phyloP scores from a whole-genome alignment of 2,329 filamentous ascomycete genomes.

The Ascochyta rabiei region DNA sequence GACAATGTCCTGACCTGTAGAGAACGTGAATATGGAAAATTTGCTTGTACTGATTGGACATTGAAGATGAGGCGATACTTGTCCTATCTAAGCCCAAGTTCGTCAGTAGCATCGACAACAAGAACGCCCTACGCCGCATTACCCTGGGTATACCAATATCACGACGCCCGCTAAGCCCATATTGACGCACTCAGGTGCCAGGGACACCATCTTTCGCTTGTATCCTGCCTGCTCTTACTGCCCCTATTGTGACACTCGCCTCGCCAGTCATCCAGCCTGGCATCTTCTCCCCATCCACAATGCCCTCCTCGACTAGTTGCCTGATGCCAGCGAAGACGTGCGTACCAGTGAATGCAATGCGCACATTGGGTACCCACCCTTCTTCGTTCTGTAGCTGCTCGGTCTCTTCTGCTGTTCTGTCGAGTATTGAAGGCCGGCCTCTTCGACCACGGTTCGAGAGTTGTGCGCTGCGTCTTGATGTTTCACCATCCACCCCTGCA shows the following conservation, averaged over 20 bases:
- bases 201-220: conserved; percentile 33
- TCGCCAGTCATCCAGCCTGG: conserved; percentile 92
- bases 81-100: not conserved
- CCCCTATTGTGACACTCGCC: conserved; percentile 76
- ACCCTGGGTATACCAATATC: conserved; percentile 34
- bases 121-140: conserved; percentile 26
- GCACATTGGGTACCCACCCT: conserved; percentile 64
- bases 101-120: not conserved
- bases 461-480: conserved; percentile 22
- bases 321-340: conserved; percentile 84
- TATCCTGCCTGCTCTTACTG: conserved; percentile 71
- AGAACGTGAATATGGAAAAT: too few species aligned
- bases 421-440: conserved; percentile 43
- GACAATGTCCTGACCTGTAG: too few species aligned
- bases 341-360: conserved; percentile 72
- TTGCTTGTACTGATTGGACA: not conserved
- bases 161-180: conserved; percentile 15
- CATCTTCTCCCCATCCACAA: conserved; percentile 78
- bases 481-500: conserved; percentile 23
- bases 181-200: conserved; percentile 24
- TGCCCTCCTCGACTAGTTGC: conserved; percentile 75
- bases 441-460: conserved; percentile 27
- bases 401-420: conserved; percentile 39
- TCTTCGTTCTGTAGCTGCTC: conserved; percentile 34
- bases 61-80: not conserved